Conservation (phyloP, 179 eudicot species). For the Sideroxylon spinosum region DNA sequence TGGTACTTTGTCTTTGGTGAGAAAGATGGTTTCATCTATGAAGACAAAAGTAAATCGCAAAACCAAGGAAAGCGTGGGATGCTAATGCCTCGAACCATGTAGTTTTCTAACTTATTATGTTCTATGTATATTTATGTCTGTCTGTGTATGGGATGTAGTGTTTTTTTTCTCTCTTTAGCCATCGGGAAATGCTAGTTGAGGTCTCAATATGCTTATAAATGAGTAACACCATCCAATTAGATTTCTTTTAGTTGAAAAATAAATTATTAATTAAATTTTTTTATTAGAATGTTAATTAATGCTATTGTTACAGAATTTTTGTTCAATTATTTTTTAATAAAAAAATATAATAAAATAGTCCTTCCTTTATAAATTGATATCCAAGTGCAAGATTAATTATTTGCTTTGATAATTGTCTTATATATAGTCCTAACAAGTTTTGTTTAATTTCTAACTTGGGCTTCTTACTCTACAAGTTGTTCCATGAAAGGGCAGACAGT, state of each 20-base stretch:
- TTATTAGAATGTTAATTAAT: too few species aligned
- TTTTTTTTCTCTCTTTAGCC: constrained; percentile 4
- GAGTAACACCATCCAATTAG: too few species aligned
- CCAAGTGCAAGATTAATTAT: too few species aligned
- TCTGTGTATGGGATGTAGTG: constrained; percentile 10
- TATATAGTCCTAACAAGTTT: neutral
- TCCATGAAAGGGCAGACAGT: neutral
- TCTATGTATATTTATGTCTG: constrained; percentile 11
- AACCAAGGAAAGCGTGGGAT: constrained; percentile 26
- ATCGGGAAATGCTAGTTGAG: neutral
- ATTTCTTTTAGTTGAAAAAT: too few species aligned
- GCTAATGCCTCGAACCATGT: constrained; percentile 22
- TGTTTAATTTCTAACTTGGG: neutral
- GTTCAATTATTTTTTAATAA: too few species aligned
- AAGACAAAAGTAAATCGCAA: constrained; percentile 10
- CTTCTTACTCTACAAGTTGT: neutral
- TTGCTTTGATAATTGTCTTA: neutral
- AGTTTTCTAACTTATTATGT: constrained; percentile 20
- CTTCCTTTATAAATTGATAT: too few species aligned
- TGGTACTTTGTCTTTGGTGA: constrained; percentile 10
- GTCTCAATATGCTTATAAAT: neutral
- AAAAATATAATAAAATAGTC: too few species aligned
- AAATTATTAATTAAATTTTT: too few species aligned
- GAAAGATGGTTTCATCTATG: neutral
- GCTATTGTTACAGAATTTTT: too few species aligned